Base-by-base conservation (phyloP, 441 rosid species). In the Corymbia citriodora region DNA sequence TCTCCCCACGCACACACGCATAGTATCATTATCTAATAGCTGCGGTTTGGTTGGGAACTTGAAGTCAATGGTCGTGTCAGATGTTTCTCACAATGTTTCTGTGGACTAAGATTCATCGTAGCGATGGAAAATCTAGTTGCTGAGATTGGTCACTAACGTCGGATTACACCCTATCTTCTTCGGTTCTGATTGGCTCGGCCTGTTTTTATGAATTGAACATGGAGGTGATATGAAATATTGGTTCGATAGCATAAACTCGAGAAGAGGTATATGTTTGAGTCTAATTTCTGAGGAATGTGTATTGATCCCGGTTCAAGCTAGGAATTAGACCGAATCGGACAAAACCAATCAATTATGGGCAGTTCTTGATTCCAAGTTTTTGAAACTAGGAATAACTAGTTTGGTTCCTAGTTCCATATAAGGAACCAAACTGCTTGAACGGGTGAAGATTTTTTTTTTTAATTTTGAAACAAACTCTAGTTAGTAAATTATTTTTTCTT, bases 11-110 rank as follows among this genome's bases (percentile, higher is more conserved):
- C 40, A 55, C 10, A 23, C 65, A 36, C 48, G 5, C 14, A 5
- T 1, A 0, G 4, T 6, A 18, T 72, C 2, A 2, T 72, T 10
- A 33, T 18, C 49, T 72, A 18, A 10, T 18, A 17, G 23, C 0
- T 33, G 8, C 0, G 1, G 21, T 33, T 70, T 10, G 25, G 21
- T 70, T 9, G 25, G 18, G 9, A 70, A 70, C 25, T 33, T 70
- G 19, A 36, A 36, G 23, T 36, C 0, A 3, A 72, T 19, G 49
- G 15, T 10, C 45, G 1, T 10, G 45, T 14, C 1, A 3, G 1
- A 72, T 2, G 2, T 36, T 33, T 33, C 4, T 33, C 4, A 10
- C 14, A 10, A 18, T 18, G 16, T 21, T 40, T 74, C 4, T 19
- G 9, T 25, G 7, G 9, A 74, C 13, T 2, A 1, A 1, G 49